Evolutionary conservation across 2,329 filamentous ascomycete species (phyloP), one percentile per base, ranked within the genome.

Genomic region (Aspergillus pseudoviridinutans): DNA sequence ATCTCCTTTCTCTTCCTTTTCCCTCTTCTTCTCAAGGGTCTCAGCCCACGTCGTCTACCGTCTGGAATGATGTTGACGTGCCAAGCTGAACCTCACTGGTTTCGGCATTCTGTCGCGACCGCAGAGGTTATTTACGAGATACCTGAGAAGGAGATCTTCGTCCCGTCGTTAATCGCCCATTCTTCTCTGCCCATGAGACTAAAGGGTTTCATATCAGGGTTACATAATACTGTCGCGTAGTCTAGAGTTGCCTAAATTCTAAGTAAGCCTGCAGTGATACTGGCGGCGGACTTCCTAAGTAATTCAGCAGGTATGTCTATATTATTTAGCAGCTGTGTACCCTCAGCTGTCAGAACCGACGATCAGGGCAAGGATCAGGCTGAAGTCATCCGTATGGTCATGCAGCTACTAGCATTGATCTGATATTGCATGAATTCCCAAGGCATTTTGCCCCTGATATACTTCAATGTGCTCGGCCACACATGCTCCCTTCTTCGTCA

Each of bases 81-180:
- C 54, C 60, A 56, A 69, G 73, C 70, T 64, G 55, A 64, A 62
- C 69, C 73, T 74, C 73, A 72, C 61, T 74, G 66, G 71, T 71
- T 71, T 69, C 75, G 76, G 69, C 76, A 73, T 77, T 76, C 75
- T 78, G 76, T 76, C 73, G 74, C 68, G 68, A 72, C 68, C 66
- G 66, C 66, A 62, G 70, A 72, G 74, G 74, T 71, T 67, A 61
- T 62, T 66, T 17, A 25, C 25, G 63, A 62, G 66, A 74, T 72
- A 68, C 65, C 73, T 67, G 62, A 77, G 75, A 78, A 69, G 70
- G 70, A 74, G 63, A 68, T 44, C 14, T 47, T 56, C 61, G 61
- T 68, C 76, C 76, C 75, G 76, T 78, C 75, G 76, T 79, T 79
- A 79, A 79, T 79, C 76, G 76, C 76, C 74, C 76, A 73, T 72